Base-by-base conservation (phyloP, 306 rosid genomes). In the Arachis hypogaea region DNA sequence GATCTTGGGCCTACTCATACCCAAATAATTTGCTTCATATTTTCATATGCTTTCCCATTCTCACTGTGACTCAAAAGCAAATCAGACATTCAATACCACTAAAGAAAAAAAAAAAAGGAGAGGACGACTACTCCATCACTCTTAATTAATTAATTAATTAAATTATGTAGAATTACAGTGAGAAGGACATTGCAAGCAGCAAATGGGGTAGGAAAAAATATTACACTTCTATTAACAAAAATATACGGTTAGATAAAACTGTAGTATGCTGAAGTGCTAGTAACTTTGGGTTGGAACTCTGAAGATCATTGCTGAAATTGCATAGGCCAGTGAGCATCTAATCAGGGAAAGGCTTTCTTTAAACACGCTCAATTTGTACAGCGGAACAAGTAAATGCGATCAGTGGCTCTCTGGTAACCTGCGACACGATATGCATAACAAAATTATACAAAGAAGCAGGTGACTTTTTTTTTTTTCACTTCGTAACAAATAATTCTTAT, bases 361-460 rank as follows among this genome's bases (percentile, higher is more conserved):
- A n/a, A 41, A 56, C 54, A 59, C 69, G 43, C 66, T 52, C 56
- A 62, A 43, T 50, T 61, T 73, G 60, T 55, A 54, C 9, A 29
- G 56, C 7, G 28, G 14, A 67, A 54, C 69, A 69, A 64, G 80
- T 56, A 61, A 41, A 52, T 33, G 70, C 66, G 11, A 67, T 89
- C 86, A 93, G 63, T 91, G 98, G 76, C 98, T 93, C 88, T 93
- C 98, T 22, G 98, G 97, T 72, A 93, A 85, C 88, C 97, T 93
- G 88, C 55, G 30, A 72, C 30, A 28, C 18, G 66, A 78, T 30
- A 67, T 59, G 66, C 72, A 79, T 51, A 63, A 46, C 28, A 40
- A 22, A 66, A 63, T 79, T 77, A 83, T 58, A 76, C 42, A 10
- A 7, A 76, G 66, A 44, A 49, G 7, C 62, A 71, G 6, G 47